Evolutionary conservation across 306 rosid species (phyloP).

Genomic region (Casuarina glauca): DNA sequence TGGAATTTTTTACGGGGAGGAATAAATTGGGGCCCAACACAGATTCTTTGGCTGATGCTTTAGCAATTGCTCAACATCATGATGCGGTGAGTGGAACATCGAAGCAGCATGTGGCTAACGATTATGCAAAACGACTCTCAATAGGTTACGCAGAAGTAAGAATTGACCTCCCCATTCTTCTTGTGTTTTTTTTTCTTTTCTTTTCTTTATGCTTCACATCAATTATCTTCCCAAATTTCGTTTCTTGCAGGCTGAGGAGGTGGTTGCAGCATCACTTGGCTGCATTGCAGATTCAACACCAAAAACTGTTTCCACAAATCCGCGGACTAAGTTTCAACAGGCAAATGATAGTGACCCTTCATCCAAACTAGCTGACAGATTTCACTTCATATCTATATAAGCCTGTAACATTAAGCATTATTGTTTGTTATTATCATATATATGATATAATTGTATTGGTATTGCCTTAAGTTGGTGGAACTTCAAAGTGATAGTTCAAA

Average conservation of each 20-base stretch:
- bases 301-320: conserved; percentile 33
- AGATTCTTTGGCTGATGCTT: conserved; percentile 77
- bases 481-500: background rate
- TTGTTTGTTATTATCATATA: background rate
- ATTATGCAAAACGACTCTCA: conserved; percentile 69
- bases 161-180: background rate
- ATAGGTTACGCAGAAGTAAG: conserved; percentile 53
- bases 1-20: conserved; percentile 71
- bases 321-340: conserved; percentile 47
- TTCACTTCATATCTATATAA: background rate
- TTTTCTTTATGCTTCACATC: background rate
- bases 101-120: conserved; percentile 80
- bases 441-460: background rate
- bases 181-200: background rate
- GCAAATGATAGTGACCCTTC: conserved; percentile 27
- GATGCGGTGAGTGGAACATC: conserved; percentile 82
- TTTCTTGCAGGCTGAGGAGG: conserved; percentile 42
- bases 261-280: conserved; percentile 51
- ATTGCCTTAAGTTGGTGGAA: background rate
- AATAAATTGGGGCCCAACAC: conserved; percentile 60
- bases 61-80: conserved; percentile 88
- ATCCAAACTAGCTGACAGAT: background rate
- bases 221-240: background rate
- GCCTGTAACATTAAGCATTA: background rate
- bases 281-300: conserved; percentile 35